phyloP scores from a whole-genome alignment of 495 filamentous ascomycete genomes.

The Tuber melanosporum region DNA sequence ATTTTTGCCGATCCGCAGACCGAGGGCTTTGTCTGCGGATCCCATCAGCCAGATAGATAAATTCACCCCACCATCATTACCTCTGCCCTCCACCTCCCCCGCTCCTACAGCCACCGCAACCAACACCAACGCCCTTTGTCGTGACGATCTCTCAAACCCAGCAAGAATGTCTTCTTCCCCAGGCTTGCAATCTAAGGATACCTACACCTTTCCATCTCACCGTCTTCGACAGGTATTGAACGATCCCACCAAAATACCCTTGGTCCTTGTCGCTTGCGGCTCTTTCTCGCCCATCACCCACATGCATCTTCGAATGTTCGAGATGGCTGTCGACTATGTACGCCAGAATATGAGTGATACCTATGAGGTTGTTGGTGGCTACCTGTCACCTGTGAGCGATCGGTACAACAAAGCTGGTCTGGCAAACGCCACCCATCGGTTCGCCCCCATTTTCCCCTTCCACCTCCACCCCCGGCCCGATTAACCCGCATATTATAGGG shows the following conservation, averaged over 20 bases:
- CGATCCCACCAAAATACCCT: constrained; percentile 63
- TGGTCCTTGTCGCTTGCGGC: constrained; percentile 83
- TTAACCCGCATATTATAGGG: constrained; percentile 28
- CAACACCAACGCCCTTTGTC: background rate
- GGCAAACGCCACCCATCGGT: constrained; percentile 67
- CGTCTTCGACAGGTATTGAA: constrained; percentile 64
- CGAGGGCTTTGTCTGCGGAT: background rate
- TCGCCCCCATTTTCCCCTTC: constrained; percentile 23
- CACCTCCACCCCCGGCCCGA: background rate
- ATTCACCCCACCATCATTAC: constrained; percentile 1
- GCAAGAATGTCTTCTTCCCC: constrained; percentile 18
- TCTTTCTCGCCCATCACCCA: constrained; percentile 84
- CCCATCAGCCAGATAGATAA: background rate
- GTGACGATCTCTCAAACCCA: background rate
- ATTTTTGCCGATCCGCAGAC: background rate
- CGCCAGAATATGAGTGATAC: constrained; percentile 59
- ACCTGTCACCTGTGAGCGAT: constrained; percentile 72
- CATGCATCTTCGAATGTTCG: constrained; percentile 90
- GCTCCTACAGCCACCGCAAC: background rate
- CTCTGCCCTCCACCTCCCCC: background rate
- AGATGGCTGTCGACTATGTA: constrained; percentile 77
- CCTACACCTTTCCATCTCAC: constrained; percentile 65
- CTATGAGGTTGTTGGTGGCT: constrained; percentile 80
- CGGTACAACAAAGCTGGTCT: constrained; percentile 88
- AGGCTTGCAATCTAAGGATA: background rate